A percentile compares a stretch with the other conserved stretches of the same genome.
Conservation (phyloP, 2,329 filamentous ascomycete genomes). For the Diaporthe sp. region DNA sequence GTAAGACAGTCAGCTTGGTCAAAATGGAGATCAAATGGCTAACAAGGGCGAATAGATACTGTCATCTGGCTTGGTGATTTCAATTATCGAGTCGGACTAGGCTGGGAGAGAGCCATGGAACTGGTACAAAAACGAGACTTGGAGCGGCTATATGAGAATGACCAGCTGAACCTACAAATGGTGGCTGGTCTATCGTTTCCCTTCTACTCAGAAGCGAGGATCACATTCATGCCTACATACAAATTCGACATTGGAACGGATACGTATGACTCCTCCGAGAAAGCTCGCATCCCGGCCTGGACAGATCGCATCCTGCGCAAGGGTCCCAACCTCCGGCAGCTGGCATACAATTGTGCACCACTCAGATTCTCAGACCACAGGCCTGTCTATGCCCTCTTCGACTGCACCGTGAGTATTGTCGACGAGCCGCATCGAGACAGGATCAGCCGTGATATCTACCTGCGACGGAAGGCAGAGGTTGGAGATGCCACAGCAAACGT, state of each 20-base stretch:
- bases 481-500: conserved; percentile 72
- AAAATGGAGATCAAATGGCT: conserved; percentile 38
- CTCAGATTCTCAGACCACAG: conserved; percentile 94
- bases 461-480: conserved; percentile 75
- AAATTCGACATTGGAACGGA: conserved; percentile 93
- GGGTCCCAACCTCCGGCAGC: conserved; percentile 84
- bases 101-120: conserved; percentile 81
- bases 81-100: conserved; percentile 94
- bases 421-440: conserved; percentile 80
- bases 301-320: conserved; percentile 93
- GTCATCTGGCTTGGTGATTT: conserved; percentile 98
- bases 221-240: conserved; percentile 93
- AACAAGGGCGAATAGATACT: conserved; percentile 61
- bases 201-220: conserved; percentile 90
- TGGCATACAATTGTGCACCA: conserved; percentile 85
- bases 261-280: conserved; percentile 95
- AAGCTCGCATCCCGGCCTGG: conserved; percentile 95
- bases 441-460: conserved; percentile 82
- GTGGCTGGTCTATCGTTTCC: conserved; percentile 89
- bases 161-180: conserved; percentile 98
- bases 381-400: conserved; percentile 93
- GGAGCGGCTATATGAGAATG: conserved; percentile 87
- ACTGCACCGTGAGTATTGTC: conserved; percentile 84
- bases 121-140: conserved; percentile 81
- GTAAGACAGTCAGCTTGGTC: conserved; percentile 52